phyloP scores from a whole-genome alignment of 768 basidiomycete genomes.

The Rhodotorula sphaerocarpa region DNA sequence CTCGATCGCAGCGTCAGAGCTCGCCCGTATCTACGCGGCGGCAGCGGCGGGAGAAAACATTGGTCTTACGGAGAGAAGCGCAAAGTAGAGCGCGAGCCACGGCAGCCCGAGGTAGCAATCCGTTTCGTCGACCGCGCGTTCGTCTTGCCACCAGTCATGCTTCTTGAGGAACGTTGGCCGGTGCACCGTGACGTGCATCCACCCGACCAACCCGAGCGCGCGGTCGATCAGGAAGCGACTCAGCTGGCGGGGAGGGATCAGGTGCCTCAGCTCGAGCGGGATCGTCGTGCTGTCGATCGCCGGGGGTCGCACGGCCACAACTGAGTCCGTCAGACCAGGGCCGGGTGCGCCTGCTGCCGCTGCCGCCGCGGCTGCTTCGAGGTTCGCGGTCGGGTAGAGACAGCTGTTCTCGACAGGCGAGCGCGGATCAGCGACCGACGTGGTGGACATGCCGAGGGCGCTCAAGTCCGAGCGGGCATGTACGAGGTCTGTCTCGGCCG shows the following conservation, averaged over 20 bases:
- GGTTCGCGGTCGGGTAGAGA: background rate
- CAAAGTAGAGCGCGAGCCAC: background rate
- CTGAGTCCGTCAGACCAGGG: background rate
- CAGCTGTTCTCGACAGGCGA: background rate
- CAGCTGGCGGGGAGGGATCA: background rate
- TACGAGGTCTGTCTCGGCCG: background rate
- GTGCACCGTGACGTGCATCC: slow-evolving; percentile 1
- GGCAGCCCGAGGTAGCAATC: background rate
- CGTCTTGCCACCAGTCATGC: background rate
- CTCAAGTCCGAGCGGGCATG: background rate
- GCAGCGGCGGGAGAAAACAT: background rate
- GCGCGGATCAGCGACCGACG: background rate
- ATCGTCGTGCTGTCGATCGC: background rate
- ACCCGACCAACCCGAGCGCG: background rate
- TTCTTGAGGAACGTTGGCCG: background rate
- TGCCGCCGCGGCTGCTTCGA: background rate
- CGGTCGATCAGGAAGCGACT: background rate
- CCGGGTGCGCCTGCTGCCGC: too few relatives aligned
- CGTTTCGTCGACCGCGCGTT: background rate
- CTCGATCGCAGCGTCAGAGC: background rate
- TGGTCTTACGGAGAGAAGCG: background rate
- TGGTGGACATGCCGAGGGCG: background rate
- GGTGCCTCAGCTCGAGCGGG: background rate
- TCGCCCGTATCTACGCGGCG: background rate
- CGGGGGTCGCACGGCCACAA: too few relatives aligned